These are phyloP conservation scores for Xylariales sp. DNA, from an alignment of 2,329 filamentous ascomycete genomes.

Conservation along the genomic window DNA sequence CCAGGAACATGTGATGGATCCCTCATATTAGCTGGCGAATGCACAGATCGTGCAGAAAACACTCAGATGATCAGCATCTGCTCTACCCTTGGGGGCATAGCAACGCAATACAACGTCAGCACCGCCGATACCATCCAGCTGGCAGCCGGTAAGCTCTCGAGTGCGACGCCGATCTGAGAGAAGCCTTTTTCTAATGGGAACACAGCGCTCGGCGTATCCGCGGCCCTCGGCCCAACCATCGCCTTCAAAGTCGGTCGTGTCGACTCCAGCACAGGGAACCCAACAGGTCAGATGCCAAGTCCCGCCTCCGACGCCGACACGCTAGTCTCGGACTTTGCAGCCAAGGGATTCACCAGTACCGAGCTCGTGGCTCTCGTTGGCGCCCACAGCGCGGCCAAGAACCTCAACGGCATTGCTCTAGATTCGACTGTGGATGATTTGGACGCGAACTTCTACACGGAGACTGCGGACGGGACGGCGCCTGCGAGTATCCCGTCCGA, in stretches of 20 bases:
- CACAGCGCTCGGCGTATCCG: constrained; percentile 19
- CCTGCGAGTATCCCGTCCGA: constrained; percentile 22
- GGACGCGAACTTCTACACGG: constrained; percentile 22
- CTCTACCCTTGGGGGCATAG: constrained; percentile 17
- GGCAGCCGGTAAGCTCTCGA: constrained; percentile 20
- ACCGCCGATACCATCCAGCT: constrained; percentile 25
- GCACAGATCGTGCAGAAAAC: constrained; percentile 21
- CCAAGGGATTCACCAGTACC: constrained; percentile 18
- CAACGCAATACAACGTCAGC: constrained; percentile 19
- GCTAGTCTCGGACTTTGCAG: constrained; percentile 16
- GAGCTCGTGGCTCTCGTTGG: constrained; percentile 24
- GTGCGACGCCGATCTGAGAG: neutral
- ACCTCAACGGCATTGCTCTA: constrained; percentile 17
- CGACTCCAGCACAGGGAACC: constrained; percentile 18
- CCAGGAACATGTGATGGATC: constrained; percentile 24
- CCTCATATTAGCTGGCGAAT: constrained; percentile 24
- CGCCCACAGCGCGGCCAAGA: constrained; percentile 21
- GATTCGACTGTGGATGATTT: constrained; percentile 18
- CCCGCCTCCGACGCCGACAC: constrained; percentile 13
- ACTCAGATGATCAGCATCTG: constrained; percentile 20
- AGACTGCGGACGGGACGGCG: constrained; percentile 19
- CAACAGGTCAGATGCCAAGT: constrained; percentile 16
- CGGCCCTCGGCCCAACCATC: constrained; percentile 18
- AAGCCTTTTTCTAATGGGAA: neutral
- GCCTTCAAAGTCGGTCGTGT: constrained; percentile 21